These are phyloP conservation scores for Fusarium vanettenii DNA, from an alignment of 2,329 filamentous ascomycete genomes.

Conservation along the genomic window DNA sequence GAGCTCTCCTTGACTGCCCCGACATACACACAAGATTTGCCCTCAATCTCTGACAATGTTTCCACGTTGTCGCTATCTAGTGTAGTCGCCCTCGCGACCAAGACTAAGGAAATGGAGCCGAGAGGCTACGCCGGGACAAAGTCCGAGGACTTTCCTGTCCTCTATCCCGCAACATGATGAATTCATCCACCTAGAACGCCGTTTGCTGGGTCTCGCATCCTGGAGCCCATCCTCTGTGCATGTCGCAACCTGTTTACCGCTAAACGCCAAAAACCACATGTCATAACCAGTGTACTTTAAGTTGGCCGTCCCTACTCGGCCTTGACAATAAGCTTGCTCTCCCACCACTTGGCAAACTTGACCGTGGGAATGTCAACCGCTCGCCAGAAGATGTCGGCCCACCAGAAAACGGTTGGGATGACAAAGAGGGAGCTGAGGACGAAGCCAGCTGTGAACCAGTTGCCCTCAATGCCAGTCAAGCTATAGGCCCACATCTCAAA, in stretches of 20 bases:
- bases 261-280: constrained; percentile 16
- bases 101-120: constrained; percentile 1
- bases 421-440: constrained; percentile 59
- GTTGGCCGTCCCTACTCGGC: constrained; percentile 27
- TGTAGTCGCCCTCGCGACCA: background rate
- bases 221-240: constrained; percentile 5
- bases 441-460: constrained; percentile 60
- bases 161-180: constrained; percentile 15
- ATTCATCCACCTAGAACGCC: constrained; percentile 33
- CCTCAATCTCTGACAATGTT: background rate
- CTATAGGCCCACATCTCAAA: constrained; percentile 61
- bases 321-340: constrained; percentile 55
- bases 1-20: background rate
- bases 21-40: background rate
- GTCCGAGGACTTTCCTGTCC: background rate
- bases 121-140: background rate
- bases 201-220: background rate
- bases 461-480: constrained; percentile 59
- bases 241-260: constrained; percentile 1
- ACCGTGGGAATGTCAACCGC: constrained; percentile 67
- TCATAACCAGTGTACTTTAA: constrained; percentile 8
- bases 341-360: constrained; percentile 67
- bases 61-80: background rate
- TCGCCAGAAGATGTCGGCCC: constrained; percentile 67
- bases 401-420: constrained; percentile 64